Evolutionary conservation across 169 alveolate species (phyloP).

Genomic region (Eimeria praecox): DNA sequence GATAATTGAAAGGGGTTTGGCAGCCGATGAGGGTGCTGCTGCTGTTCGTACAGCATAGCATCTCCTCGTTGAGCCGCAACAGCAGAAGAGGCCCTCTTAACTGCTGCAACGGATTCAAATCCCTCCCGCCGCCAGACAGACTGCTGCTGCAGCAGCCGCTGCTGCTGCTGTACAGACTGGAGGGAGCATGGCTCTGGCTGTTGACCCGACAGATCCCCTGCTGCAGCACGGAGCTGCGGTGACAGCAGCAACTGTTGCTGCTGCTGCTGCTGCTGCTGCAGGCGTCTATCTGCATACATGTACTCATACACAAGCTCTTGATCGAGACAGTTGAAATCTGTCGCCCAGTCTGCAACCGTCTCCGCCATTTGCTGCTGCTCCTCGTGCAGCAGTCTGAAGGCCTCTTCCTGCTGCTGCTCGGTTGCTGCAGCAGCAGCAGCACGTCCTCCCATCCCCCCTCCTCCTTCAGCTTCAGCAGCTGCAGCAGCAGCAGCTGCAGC

Average conservation of each 20-base stretch:
- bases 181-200: slow-evolving; percentile 32
- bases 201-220: slow-evolving; percentile 18
- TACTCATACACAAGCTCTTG: slow-evolving; percentile 75
- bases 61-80: slow-evolving; percentile 59
- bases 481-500: slow-evolving; percentile 57
- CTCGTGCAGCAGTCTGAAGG: slow-evolving; percentile 31
- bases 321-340: slow-evolving; percentile 73
- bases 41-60: slow-evolving; percentile 62
- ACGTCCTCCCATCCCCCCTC: slow-evolving; percentile 41
- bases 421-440: slow-evolving; percentile 61
- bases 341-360: slow-evolving; percentile 74
- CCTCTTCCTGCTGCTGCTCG: slow-evolving; percentile 76
- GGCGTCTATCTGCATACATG: slow-evolving; percentile 65
- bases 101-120: slow-evolving; percentile 55
- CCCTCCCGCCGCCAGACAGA: slow-evolving; percentile 76
- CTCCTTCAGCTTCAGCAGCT: slow-evolving; percentile 50
- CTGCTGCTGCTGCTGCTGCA: slow-evolving; percentile 79
- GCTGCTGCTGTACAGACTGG: slow-evolving; percentile 66
- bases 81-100: slow-evolving; percentile 39
- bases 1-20: slow-evolving; percentile 29
- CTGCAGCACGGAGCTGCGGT: slow-evolving; percentile 1
- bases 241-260: slow-evolving; percentile 37
- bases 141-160: slow-evolving; percentile 77
- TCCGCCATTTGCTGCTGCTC: slow-evolving; percentile 68
- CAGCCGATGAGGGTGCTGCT: slow-evolving; percentile 53